A percentile compares a stretch with the other conserved stretches of the same genome.
These are phyloP conservation scores for Mycena sanguinolenta DNA, from an alignment of 768 basidiomycete genomes.

Conservation along the genomic window DNA sequence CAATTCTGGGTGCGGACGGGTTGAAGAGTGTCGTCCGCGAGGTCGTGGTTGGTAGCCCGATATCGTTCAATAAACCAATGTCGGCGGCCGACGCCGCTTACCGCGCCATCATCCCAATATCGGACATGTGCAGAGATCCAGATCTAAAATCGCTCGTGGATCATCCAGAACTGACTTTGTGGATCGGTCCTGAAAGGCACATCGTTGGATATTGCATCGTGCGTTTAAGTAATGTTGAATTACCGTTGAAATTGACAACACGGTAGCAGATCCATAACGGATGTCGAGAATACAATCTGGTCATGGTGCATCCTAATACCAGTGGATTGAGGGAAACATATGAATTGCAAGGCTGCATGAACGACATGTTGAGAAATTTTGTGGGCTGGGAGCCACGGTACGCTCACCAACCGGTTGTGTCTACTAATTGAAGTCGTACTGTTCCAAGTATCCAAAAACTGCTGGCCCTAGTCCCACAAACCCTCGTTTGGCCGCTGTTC, in stretches of 20 bases:
- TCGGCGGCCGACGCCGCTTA: slow-evolving; percentile 77
- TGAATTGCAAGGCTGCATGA: slow-evolving; percentile 54
- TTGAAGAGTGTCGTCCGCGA: slow-evolving; percentile 63
- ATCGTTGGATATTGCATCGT: slow-evolving; percentile 54
- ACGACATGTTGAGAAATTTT: slow-evolving; percentile 62
- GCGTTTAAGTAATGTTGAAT: slow-evolving; percentile 29
- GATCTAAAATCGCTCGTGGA: slow-evolving; percentile 67
- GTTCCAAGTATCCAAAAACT: slow-evolving; percentile 58
- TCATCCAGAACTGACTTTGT: slow-evolving; percentile 64
- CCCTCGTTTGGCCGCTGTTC: slow-evolving; percentile 63
- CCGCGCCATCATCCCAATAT: slow-evolving; percentile 64
- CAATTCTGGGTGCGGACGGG: slow-evolving; percentile 65
- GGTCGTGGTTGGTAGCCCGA: too few relatives aligned
- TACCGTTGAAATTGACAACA: too few relatives aligned
- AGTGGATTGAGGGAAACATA: slow-evolving; percentile 57
- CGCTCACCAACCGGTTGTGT: not conserved
- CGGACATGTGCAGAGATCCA: slow-evolving; percentile 62
- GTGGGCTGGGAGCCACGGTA: slow-evolving; percentile 58
- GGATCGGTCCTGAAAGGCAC: slow-evolving; percentile 67
- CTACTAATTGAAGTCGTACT: not conserved
- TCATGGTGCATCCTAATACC: slow-evolving; percentile 55
- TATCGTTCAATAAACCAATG: slow-evolving; percentile 52
- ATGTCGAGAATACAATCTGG: slow-evolving; percentile 33
- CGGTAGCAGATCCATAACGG: too few relatives aligned
- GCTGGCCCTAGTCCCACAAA: slow-evolving; percentile 55